Evolutionary conservation across 2,329 filamentous ascomycete species (phyloP).

Genomic region (Grosmannia clavigera): DNA sequence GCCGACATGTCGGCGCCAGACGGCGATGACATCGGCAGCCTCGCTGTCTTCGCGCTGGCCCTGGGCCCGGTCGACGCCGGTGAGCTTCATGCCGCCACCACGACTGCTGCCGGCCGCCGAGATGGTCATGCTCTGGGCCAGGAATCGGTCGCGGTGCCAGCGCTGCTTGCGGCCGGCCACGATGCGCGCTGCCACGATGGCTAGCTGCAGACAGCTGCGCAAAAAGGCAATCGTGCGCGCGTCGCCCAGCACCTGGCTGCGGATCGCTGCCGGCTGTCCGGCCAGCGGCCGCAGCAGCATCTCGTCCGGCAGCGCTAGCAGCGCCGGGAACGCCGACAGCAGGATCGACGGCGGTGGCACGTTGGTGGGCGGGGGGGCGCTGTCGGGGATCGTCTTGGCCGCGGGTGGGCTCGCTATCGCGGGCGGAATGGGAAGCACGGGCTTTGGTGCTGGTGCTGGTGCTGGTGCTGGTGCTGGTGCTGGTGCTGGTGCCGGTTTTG

Average conservation of each 20-base stretch:
- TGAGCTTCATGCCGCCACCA: constrained; percentile 77
- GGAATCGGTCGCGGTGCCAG: constrained; percentile 80
- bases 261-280: constrained; percentile 42
- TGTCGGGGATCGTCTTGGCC: constrained; percentile 16
- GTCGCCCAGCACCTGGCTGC: constrained; percentile 52
- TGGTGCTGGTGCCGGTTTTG: not conserved
- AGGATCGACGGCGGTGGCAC: constrained; percentile 80
- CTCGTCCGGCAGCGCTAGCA: constrained; percentile 54
- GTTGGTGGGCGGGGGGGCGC: constrained; percentile 59
- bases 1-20: constrained; percentile 67
- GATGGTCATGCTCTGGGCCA: constrained; percentile 83
- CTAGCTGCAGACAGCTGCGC: constrained; percentile 48
- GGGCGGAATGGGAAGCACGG: not conserved
- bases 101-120: constrained; percentile 52
- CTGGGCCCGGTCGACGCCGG: constrained; percentile 73
- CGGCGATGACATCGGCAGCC: constrained; percentile 59
- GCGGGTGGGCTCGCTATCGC: not conserved
- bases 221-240: constrained; percentile 51
- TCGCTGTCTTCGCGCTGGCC: constrained; percentile 75
- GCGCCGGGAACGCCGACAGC: constrained; percentile 59
- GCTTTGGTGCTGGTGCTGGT: not conserved
- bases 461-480: not conserved
- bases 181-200: constrained; percentile 61
- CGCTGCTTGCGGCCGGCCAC: constrained; percentile 74
- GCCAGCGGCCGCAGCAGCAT: constrained; percentile 54